These are phyloP conservation scores for Acer saccharum DNA, from an alignment of 345 rosid species.

Conservation along the genomic window DNA sequence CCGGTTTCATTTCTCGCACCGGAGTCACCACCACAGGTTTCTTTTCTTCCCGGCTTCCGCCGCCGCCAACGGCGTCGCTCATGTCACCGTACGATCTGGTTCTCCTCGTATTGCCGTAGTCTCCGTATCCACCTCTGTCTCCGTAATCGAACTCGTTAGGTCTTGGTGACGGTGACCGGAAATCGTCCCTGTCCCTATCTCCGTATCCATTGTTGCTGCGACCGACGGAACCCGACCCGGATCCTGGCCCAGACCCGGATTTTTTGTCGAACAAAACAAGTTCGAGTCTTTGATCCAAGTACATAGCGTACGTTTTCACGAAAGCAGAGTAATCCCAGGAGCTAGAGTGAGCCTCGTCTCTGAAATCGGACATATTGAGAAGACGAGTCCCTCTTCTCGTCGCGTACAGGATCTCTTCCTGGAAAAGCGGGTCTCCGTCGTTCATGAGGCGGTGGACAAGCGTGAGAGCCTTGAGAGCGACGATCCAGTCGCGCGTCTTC, in stretches of 20 bases:
- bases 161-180: slow-evolving; percentile 75
- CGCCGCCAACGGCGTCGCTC: slow-evolving; percentile 53
- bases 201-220: slow-evolving; percentile 38
- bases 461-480: slow-evolving; percentile 78
- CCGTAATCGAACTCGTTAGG: slow-evolving; percentile 59
- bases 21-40: slow-evolving; percentile 53
- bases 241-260: slow-evolving; percentile 13
- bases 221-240: slow-evolving; percentile 32
- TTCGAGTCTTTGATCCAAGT: slow-evolving; percentile 82
- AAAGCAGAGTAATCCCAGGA: slow-evolving; percentile 89
- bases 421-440: slow-evolving; percentile 70
- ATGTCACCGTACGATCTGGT: slow-evolving; percentile 69
- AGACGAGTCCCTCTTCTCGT: slow-evolving; percentile 76
- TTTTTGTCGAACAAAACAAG: slow-evolving; percentile 52
- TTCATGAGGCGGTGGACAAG: slow-evolving; percentile 69
- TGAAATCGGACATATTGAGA: slow-evolving; percentile 82
- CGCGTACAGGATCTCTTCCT: slow-evolving; percentile 76
- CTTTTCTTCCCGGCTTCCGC: slow-evolving; percentile 42
- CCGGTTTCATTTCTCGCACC: slow-evolving; percentile 69
- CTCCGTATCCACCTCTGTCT: slow-evolving; percentile 31
- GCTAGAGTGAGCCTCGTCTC: slow-evolving; percentile 77
- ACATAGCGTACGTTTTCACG: slow-evolving; percentile 69
- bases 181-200: slow-evolving; percentile 46
- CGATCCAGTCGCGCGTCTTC: slow-evolving; percentile 91
- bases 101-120: slow-evolving; percentile 54